Conservation (phyloP, 495 filamentous ascomycete genomes). For the Penicillium crystallinum region DNA sequence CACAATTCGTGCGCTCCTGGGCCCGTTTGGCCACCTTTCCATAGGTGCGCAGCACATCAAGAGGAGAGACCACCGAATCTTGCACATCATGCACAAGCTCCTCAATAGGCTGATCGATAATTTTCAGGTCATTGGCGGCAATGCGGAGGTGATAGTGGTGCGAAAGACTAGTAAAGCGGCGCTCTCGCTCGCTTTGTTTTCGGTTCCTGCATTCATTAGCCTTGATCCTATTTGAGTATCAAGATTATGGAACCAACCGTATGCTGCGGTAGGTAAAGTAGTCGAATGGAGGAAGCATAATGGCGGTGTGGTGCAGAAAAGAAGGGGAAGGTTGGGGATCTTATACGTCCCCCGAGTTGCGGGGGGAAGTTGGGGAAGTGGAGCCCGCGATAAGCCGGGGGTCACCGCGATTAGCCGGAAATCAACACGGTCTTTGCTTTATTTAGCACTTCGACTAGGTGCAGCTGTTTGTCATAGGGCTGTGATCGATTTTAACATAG, state of each 20-base stretch:
- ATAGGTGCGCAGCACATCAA: slow-evolving; percentile 81
- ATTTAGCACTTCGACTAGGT: not conserved
- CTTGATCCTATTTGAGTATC: not conserved
- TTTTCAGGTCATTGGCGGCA: slow-evolving; percentile 52
- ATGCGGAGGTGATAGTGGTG: slow-evolving; percentile 60
- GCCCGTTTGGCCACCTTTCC: slow-evolving; percentile 83
- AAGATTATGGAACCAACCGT: slow-evolving; percentile 22
- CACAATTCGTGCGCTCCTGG: slow-evolving; percentile 82
- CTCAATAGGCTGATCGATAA: slow-evolving; percentile 70
- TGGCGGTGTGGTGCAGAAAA: slow-evolving; percentile 7
- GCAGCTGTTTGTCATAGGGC: not conserved
- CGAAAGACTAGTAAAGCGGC: slow-evolving; percentile 62
- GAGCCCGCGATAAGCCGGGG: slow-evolving; percentile 14
- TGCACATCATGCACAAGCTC: slow-evolving; percentile 76
- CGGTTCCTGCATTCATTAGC: slow-evolving; percentile 50
- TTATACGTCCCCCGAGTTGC: slow-evolving; percentile 15
- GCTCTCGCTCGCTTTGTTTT: slow-evolving; percentile 71
- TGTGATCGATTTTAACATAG: not conserved
- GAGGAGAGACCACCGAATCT: slow-evolving; percentile 53
- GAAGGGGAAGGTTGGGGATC: slow-evolving; percentile 13
- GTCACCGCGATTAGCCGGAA: slow-evolving; percentile 2
- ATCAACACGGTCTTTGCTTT: not conserved
- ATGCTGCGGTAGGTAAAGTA: slow-evolving; percentile 52
- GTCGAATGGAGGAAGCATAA: slow-evolving; percentile 55
- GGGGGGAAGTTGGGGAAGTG: slow-evolving; percentile 17